A percentile compares a stretch with the other conserved stretches of the same genome.
Evolutionary conservation across 257 asterid genomes (phyloP).

Genomic region (Plectranthus barbatus): DNA sequence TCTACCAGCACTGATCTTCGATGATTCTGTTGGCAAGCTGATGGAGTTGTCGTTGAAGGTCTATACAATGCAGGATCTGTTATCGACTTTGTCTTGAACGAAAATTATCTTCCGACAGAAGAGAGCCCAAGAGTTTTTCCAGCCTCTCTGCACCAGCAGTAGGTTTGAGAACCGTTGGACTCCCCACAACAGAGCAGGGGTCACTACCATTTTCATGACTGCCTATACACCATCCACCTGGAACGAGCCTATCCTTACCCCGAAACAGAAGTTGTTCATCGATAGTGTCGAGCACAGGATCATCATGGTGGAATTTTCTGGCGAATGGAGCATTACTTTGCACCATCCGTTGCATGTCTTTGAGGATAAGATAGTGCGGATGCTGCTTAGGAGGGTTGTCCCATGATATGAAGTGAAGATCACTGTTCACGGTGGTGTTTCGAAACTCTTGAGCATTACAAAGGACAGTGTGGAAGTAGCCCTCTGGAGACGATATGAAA

Average conservation of each 20-base stretch:
- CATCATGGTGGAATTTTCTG: constrained; percentile 66
- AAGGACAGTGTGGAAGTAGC: constrained; percentile 82
- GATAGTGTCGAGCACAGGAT: constrained; percentile 59
- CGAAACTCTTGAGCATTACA: constrained; percentile 68
- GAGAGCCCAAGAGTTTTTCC: constrained; percentile 40
- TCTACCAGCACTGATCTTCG: neutral
- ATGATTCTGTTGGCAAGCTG: neutral
- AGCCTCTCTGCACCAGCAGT: constrained; percentile 68
- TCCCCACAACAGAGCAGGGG: constrained; percentile 62
- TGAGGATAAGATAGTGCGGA: constrained; percentile 56
- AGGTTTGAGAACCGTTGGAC: constrained; percentile 47
- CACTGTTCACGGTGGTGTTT: constrained; percentile 77
- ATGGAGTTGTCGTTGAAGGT: too few relatives aligned
- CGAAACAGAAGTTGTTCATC: constrained; percentile 62
- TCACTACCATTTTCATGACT: constrained; percentile 52
- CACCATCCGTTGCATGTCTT: constrained; percentile 66
- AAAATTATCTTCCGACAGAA: constrained; percentile 49
- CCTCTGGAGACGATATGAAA: constrained; percentile 89
- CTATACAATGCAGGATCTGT: neutral
- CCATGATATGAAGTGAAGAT: constrained; percentile 91
- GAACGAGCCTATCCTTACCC: constrained; percentile 50
- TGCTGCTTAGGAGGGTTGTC: constrained; percentile 98
- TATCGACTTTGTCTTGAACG: constrained; percentile 62
- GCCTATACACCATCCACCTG: constrained; percentile 92
- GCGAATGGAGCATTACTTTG: constrained; percentile 87